Evolutionary conservation across 208 protist genomes (phyloP).

Genomic region (Trypanosomatidae sp.): DNA sequence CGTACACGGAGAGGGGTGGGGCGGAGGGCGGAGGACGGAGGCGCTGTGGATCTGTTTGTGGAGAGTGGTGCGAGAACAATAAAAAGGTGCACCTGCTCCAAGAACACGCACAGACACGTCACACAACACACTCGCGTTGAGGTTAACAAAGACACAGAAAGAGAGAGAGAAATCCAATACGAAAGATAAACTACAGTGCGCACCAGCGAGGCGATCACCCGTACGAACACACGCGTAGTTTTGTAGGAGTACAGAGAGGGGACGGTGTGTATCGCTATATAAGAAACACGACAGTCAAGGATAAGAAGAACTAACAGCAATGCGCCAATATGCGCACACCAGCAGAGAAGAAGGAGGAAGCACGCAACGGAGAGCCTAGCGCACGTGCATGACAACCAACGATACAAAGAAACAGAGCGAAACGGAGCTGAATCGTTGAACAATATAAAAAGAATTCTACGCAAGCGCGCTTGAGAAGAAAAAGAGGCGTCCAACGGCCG

Average conservation of each 20-base stretch:
- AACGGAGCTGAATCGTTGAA: neutral
- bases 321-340: neutral
- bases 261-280: neutral
- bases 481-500: neutral
- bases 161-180: neutral
- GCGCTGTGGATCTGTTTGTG: neutral
- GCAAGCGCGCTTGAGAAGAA: neutral
- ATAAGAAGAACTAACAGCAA: neutral
- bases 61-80: neutral
- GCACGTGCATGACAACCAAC: neutral
- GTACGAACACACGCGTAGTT: neutral
- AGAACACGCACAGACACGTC: neutral
- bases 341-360: neutral
- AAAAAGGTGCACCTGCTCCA: neutral
- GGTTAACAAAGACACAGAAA: neutral
- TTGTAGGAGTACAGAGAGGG: neutral
- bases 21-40: neutral
- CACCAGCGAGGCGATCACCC: neutral
- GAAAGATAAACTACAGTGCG: neutral
- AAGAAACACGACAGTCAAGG: neutral
- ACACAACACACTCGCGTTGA: neutral
- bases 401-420: neutral
- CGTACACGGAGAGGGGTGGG: neutral
- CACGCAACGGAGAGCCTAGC: neutral
- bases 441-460: neutral